phyloP scores from a whole-genome alignment of 2,329 filamentous ascomycete genomes.

The Cladorrhinum sp. region DNA sequence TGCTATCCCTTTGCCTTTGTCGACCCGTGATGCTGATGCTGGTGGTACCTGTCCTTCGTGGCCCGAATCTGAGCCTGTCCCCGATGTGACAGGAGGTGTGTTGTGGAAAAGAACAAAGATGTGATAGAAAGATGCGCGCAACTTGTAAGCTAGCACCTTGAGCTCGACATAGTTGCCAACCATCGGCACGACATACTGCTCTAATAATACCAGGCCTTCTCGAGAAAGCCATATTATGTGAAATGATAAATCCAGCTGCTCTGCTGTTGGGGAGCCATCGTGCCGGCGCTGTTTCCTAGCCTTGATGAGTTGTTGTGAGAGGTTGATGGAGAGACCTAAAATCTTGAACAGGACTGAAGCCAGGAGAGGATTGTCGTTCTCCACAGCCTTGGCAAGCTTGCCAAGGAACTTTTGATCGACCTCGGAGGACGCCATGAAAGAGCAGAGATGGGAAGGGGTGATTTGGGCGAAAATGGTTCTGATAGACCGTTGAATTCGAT shows the following conservation, averaged over 20 bases:
- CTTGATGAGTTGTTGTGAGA: constrained; percentile 77
- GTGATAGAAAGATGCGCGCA: constrained; percentile 92
- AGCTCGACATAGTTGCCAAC: constrained; percentile 76
- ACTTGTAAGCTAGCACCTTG: constrained; percentile 85
- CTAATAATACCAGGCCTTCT: constrained; percentile 84
- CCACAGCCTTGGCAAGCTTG: constrained; percentile 77
- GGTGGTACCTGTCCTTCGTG: constrained; percentile 32
- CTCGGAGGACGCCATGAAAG: constrained; percentile 86
- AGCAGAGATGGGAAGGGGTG: no score
- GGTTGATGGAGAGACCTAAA: constrained; percentile 82
- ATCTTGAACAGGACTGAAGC: constrained; percentile 85
- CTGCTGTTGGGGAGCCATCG: constrained; percentile 74
- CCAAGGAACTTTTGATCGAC: constrained; percentile 97
- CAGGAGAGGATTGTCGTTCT: constrained; percentile 73
- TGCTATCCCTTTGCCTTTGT: constrained; percentile 51
- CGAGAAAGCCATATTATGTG: constrained; percentile 95
- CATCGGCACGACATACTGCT: constrained; percentile 83
- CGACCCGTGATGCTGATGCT: constrained; percentile 35
- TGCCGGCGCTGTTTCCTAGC: constrained; percentile 79
- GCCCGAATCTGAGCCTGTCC: constrained; percentile 46
- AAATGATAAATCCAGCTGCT: constrained; percentile 75
- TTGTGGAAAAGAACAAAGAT: constrained; percentile 97
- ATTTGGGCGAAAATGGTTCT: constrained; percentile 3
- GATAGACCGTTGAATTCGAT: background rate
- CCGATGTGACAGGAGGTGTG: constrained; percentile 68